These are phyloP conservation scores for Beverwykella pulmonaria DNA, from an alignment of 495 filamentous ascomycete genomes.

Conservation along the genomic window DNA sequence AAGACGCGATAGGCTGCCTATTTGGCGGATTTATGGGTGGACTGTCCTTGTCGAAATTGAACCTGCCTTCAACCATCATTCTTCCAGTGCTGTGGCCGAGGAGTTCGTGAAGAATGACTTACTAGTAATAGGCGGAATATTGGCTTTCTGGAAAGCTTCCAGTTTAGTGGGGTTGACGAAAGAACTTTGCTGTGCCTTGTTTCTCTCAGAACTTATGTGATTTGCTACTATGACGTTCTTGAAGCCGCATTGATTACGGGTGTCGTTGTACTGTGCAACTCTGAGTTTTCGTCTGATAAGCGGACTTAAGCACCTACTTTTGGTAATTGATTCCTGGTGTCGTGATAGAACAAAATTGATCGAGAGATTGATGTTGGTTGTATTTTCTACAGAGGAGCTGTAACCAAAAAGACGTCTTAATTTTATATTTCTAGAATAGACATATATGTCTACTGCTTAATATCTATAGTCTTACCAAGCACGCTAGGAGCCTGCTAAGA, in stretches of 20 bases:
- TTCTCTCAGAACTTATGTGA: slow-evolving; percentile 49
- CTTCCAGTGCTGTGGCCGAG: slow-evolving; percentile 52
- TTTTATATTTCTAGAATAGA: too few relatives aligned
- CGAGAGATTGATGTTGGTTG: too few relatives aligned
- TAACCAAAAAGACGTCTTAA: too few relatives aligned
- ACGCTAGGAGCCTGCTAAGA: too few relatives aligned
- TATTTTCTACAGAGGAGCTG: too few relatives aligned
- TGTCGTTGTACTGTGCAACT: slow-evolving; percentile 51
- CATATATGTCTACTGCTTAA: too few relatives aligned
- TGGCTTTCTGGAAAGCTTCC: slow-evolving; percentile 45
- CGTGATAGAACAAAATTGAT: too few relatives aligned
- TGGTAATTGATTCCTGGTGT: too few relatives aligned
- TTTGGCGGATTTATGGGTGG: slow-evolving; percentile 52
- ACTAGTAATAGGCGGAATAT: slow-evolving; percentile 49
- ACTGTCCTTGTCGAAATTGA: slow-evolving; percentile 51
- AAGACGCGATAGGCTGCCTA: slow-evolving; percentile 47
- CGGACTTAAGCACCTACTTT: too few relatives aligned
- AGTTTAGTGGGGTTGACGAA: slow-evolving; percentile 48
- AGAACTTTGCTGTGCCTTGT: slow-evolving; percentile 41
- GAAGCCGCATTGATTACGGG: slow-evolving; percentile 51
- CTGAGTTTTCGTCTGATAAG: too few relatives aligned
- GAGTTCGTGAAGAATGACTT: slow-evolving; percentile 52
- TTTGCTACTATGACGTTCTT: slow-evolving; percentile 56
- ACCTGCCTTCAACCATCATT: slow-evolving; percentile 44
- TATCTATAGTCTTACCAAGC: too few relatives aligned